Percentiles rank a stretch among this genome's conserved stretches.
These are phyloP conservation scores for Lonicera japonica DNA, from an alignment of 129 eudicot species.

Conservation along the genomic window DNA sequence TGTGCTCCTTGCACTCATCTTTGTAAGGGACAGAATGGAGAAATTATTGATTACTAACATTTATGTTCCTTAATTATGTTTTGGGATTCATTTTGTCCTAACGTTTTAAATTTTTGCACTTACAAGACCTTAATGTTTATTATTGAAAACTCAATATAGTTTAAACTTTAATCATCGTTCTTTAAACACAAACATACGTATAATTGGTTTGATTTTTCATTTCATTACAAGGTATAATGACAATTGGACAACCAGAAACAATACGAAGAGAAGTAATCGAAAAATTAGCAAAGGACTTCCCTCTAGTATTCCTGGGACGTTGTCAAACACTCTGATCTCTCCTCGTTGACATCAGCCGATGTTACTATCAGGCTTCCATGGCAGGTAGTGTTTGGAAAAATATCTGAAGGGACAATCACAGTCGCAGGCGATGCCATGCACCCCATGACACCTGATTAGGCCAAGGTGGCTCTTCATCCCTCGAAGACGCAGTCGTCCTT, in stretches of 20 bases:
- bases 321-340: conserved; percentile 1
- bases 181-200: no score
- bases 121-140: no score
- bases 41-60: no score
- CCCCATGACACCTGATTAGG: conserved; percentile 39
- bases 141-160: no score
- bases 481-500: conserved; percentile 26
- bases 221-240: no score
- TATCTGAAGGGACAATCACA: conserved; percentile 15
- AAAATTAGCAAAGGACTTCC: conserved; percentile 3
- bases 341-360: conserved; percentile 2
- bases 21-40: no score
- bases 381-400: conserved; percentile 21
- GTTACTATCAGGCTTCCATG: conserved; percentile 20
- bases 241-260: not conserved
- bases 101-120: no score
- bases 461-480: conserved; percentile 27
- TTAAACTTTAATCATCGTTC: no score
- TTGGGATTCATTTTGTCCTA: no score
- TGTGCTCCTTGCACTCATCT: no score
- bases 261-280: not conserved
- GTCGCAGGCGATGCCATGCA: conserved; percentile 36
- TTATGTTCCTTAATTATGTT: no score
- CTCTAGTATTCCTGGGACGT: not conserved
- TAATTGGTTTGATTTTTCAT: no score